Evolutionary conservation across 2,329 filamentous ascomycete species (phyloP).

Genomic region (Sphaerostilbella broomeana): DNA sequence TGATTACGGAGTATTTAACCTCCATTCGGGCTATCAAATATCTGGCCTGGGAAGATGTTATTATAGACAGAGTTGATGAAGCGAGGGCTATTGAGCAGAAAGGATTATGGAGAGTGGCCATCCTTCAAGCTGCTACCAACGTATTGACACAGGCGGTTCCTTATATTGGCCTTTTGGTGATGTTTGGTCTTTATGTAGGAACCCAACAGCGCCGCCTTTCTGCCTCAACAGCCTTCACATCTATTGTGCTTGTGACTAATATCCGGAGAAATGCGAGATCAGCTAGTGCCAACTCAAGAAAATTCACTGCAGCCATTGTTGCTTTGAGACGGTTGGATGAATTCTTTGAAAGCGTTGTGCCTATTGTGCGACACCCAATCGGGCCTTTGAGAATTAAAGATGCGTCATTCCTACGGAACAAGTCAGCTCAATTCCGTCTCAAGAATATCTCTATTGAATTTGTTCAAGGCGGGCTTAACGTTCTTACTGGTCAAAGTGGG

Average conservation of each 20-base stretch:
- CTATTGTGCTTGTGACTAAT: constrained; percentile 45
- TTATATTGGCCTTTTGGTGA: constrained; percentile 43
- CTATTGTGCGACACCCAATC: constrained; percentile 39
- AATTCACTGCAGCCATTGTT: constrained; percentile 29
- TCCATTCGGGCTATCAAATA: constrained; percentile 55
- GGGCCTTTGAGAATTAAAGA: constrained; percentile 40
- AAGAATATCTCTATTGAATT: constrained; percentile 43
- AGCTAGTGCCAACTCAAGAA: constrained; percentile 35
- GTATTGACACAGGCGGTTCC: constrained; percentile 47
- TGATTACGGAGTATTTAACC: constrained; percentile 50
- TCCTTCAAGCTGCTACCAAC: constrained; percentile 39
- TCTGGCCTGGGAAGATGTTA: constrained; percentile 52
- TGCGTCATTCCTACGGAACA: constrained; percentile 43
- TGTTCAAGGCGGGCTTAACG: constrained; percentile 45
- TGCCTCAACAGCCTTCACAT: constrained; percentile 51
- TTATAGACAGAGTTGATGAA: constrained; percentile 42
- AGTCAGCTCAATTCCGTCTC: constrained; percentile 43
- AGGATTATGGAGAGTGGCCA: constrained; percentile 45
- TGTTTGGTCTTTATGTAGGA: constrained; percentile 46
- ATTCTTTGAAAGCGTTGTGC: constrained; percentile 45
- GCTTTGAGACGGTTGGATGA: constrained; percentile 47
- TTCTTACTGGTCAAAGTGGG: constrained; percentile 45
- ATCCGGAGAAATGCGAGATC: constrained; percentile 46
- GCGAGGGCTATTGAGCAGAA: constrained; percentile 46
- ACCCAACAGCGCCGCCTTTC: constrained; percentile 41